Base-by-base conservation (phyloP, 371 early-diverging fungal species). In the Rhizopus sp. region DNA sequence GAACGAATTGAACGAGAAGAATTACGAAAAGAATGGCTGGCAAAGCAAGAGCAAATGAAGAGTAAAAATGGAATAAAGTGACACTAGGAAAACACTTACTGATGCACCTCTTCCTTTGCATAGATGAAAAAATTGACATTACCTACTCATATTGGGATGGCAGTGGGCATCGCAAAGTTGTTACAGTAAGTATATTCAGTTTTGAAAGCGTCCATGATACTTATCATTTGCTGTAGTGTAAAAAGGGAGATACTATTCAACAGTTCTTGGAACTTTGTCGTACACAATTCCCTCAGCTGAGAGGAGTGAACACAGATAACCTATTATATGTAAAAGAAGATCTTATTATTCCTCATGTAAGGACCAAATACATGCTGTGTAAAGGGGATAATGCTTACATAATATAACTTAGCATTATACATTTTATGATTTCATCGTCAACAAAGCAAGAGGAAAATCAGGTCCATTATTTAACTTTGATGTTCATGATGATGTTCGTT, bases 121-220 rank as follows among this genome's bases (percentile, higher is more conserved):
- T 65, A 89, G 86, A 87, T 47, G 93, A 96, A 69, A 69, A 77
- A 9, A 92, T 96, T 40, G 63, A 69, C 13, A 88, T 96, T 56
- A 93, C 95, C 15, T 96, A 94, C 65, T 89, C 89, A 53, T 96
- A 90, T 64, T 97, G 97, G 97, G 96, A 97, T 73, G 97, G 97
- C 5, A 82, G 89, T 23, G 97, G 97, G 1, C 96, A 97, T 63
- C 93, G 97, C 47, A 88, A 88, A 50, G 74, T 73, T 40, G 91
- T 92, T 8, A 83, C 86, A 66, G 90, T 88, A 78, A 66, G 64
- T 55, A 30, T 34, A 10, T 42, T 44, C 7, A 12, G 15, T 33
- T 33, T 39, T 39, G 39, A 39, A 39, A 12, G 39, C 23, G 23
- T 23, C 23, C 2, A 23, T 23, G 31, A 40, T 40, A 35, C 6